Base-by-base conservation (phyloP, 495 filamentous ascomycete genomes). In the Pseudotulostoma volvatum region DNA sequence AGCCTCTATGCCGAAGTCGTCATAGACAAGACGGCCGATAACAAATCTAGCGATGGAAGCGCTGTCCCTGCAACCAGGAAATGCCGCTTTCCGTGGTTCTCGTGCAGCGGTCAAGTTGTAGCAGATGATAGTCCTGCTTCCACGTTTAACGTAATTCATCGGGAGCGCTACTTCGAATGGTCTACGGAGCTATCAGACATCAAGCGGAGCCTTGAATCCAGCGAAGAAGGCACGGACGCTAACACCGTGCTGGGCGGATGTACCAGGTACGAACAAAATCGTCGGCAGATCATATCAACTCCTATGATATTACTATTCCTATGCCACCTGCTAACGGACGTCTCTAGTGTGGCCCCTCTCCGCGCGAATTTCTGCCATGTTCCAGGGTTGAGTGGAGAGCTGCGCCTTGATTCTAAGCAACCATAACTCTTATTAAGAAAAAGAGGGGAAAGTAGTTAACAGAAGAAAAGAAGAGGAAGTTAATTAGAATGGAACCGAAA, bases 281-380 rank as follows among this genome's bases (percentile, higher is more conserved):
- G n/a, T n/a, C 18, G 7, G 18, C 5, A 35, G 7, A 35, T 17
- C 18, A 16, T 19, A 20, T 18, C 18, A 36, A 3, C 11, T 4
- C 7, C 14, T 4, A 16, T 42, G 47, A 21, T 13, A 4, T 18
- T 37, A 7, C n/a, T 9, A 31, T 14, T 19, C 31, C 19, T 20
- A 28, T 18, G n/a, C n/a, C n/a, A n/a, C n/a, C n/a, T n/a, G n/a
- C n/a, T n/a, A n/a, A n/a, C n/a, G n/a, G n/a, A n/a, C n/a, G n/a
- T n/a, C 48, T 76, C 77, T 47, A 93, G 85, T 64, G 71, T 97
- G 33, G 93, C 90, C 31, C 84, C 88, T 15, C 66, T 95, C 40
- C 77, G 80, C 47, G 87, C 88, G 18, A 94, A 93, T 53, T 95
- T 93, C 57, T 84, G 79, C 77, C 84, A 90, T 63, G 74, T 76